These are phyloP conservation scores for Ophiocordyceps unilateralis DNA, from an alignment of 2,329 filamentous ascomycete species.

Conservation along the genomic window DNA sequence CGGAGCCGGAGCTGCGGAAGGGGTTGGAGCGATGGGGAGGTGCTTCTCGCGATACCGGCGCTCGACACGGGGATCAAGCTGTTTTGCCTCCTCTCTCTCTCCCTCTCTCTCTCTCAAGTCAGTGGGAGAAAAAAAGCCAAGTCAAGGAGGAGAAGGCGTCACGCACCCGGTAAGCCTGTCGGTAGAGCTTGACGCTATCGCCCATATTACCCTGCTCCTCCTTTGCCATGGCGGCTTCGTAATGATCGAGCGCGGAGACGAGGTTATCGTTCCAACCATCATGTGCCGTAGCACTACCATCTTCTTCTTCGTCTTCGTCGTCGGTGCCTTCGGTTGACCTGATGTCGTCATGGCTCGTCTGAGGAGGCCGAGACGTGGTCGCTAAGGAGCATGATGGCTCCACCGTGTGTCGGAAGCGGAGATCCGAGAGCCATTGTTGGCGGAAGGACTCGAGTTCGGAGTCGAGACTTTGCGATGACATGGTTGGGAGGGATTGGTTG, in stretches of 20 bases:
- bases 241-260: slow-evolving; percentile 73
- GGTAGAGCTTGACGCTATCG: slow-evolving; percentile 75
- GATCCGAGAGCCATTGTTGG: slow-evolving; percentile 70
- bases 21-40: slow-evolving; percentile 16
- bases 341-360: neutral
- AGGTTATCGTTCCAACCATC: too few species aligned
- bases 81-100: too few species aligned
- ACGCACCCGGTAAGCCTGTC: slow-evolving; percentile 68
- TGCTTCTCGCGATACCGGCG: slow-evolving; percentile 80
- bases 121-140: slow-evolving; percentile 1
- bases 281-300: too few species aligned
- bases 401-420: slow-evolving; percentile 23
- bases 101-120: too few species aligned
- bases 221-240: slow-evolving; percentile 78
- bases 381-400: neutral
- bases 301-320: too few species aligned
- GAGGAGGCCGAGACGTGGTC: neutral
- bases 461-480: slow-evolving; percentile 18
- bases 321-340: slow-evolving; percentile 4
- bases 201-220: slow-evolving; percentile 73
- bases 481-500: too few species aligned
- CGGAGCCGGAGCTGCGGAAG: slow-evolving; percentile 32
- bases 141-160: neutral
- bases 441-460: slow-evolving; percentile 75
- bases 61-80: slow-evolving; percentile 77